These are phyloP conservation scores for Plenodomus biglobosus DNA, from an alignment of 2,329 filamentous ascomycete species.

Conservation along the genomic window DNA sequence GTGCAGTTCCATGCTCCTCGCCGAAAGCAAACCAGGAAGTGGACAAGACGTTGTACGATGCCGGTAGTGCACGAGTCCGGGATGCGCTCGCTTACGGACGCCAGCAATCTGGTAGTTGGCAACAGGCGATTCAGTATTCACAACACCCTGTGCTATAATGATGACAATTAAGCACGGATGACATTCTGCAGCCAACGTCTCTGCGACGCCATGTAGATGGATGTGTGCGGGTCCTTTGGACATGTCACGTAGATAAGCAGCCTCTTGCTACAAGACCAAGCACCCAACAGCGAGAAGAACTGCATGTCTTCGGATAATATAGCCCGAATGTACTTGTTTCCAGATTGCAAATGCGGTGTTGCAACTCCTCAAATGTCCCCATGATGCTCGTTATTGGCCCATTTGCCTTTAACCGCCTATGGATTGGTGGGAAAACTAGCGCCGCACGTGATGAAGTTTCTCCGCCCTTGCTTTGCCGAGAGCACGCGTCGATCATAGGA, in stretches of 20 bases:
- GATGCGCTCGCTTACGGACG: constrained; percentile 17
- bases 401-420: constrained; percentile 14
- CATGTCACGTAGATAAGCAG: constrained; percentile 13
- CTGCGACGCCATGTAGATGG: background rate
- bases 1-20: no score
- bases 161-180: constrained; percentile 12
- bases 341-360: no score
- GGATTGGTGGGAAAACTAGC: constrained; percentile 17
- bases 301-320: no score
- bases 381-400: background rate
- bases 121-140: constrained; percentile 11
- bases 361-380: no score
- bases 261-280: no score
- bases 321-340: no score
- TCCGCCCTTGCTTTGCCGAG: background rate
- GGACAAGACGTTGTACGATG: no score
- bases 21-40: no score
- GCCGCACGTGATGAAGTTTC: constrained; percentile 16
- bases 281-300: no score
- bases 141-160: constrained; percentile 13
- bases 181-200: background rate
- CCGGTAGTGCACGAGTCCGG: background rate
- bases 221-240: constrained; percentile 5
- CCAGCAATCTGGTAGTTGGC: constrained; percentile 14
- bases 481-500: constrained; percentile 5